A percentile compares a stretch with the other conserved stretches of the same genome.
These are phyloP conservation scores for Polyplosphaeria fusca DNA, from an alignment of 495 filamentous ascomycete genomes.

Conservation along the genomic window DNA sequence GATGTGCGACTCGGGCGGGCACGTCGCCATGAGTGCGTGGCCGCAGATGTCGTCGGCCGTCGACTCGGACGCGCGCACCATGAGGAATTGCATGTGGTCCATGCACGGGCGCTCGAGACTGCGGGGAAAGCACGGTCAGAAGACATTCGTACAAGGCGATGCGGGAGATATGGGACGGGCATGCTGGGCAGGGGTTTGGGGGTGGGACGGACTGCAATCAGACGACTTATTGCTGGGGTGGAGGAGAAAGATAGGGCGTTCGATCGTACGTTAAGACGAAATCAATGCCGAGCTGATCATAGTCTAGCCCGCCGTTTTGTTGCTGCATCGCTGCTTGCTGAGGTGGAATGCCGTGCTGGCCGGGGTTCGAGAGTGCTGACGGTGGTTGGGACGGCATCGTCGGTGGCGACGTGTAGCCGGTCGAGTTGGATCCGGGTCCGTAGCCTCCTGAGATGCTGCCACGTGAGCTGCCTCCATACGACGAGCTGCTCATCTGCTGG, in stretches of 20 bases:
- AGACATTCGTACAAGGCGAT: slow-evolving; percentile 2
- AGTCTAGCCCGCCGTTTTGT: slow-evolving; percentile 54
- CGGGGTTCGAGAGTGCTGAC: neutral
- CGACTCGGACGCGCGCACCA: slow-evolving; percentile 54
- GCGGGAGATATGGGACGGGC: slow-evolving; percentile 24
- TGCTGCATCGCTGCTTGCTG: slow-evolving; percentile 30
- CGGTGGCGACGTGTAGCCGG: slow-evolving; percentile 41
- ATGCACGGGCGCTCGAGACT: slow-evolving; percentile 95
- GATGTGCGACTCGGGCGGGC: slow-evolving; percentile 62
- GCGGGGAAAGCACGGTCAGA: slow-evolving; percentile 23
- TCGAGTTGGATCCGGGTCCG: slow-evolving; percentile 45
- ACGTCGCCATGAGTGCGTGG: slow-evolving; percentile 86
- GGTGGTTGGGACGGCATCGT: slow-evolving; percentile 14
- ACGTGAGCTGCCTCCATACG: slow-evolving; percentile 39
- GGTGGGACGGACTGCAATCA: neutral
- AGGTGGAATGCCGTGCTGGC: slow-evolving; percentile 3
- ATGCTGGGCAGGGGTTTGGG: neutral
- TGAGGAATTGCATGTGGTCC: slow-evolving; percentile 81
- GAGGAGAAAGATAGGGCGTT: slow-evolving; percentile 64
- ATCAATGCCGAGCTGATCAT: slow-evolving; percentile 86
- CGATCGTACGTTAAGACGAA: slow-evolving; percentile 89
- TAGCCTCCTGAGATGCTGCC: slow-evolving; percentile 59
- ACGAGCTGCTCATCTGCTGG: slow-evolving; percentile 32
- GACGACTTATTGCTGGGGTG: slow-evolving; percentile 48
- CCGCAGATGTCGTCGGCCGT: slow-evolving; percentile 52